Percentiles rank a stretch among this genome's conserved stretches.
Conservation (phyloP, 202 grass and related monocot species). For the Alloteropsis angusta region DNA sequence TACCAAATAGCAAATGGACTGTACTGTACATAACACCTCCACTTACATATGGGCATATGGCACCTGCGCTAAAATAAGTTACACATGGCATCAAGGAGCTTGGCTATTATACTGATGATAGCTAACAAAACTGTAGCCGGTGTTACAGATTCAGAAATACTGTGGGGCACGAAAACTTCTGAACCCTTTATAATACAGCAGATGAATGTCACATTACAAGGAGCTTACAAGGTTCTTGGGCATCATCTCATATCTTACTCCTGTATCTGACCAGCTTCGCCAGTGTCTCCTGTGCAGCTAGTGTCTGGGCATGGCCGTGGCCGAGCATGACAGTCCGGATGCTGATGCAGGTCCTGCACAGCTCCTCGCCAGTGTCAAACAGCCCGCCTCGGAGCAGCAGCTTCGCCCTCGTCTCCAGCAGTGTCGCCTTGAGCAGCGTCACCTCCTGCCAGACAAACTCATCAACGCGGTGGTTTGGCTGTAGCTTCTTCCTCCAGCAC, state of each 20-base stretch:
- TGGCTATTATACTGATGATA: constrained; percentile 8
- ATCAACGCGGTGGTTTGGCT: constrained; percentile 56
- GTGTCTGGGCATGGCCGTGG: constrained; percentile 66
- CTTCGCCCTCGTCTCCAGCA: constrained; percentile 78
- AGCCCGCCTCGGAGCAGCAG: constrained; percentile 76
- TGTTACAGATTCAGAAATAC: constrained; percentile 11
- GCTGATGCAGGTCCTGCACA: constrained; percentile 90
- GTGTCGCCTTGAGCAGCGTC: constrained; percentile 79
- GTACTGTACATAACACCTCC: constrained; percentile 42
- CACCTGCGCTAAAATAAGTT: constrained; percentile 5
- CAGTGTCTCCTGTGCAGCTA: constrained; percentile 85
- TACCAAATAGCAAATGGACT: constrained; percentile 29
- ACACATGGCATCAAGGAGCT: constrained; percentile 18
- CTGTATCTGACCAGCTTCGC: constrained; percentile 91
- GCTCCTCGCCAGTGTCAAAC: constrained; percentile 72
- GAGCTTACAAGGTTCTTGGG: not conserved
- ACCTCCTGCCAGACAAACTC: constrained; percentile 96
- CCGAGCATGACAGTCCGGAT: constrained; percentile 96
- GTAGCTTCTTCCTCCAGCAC: constrained; percentile 86
- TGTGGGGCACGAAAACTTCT: not conserved
- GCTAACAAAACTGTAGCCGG: constrained; percentile 44
- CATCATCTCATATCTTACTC: constrained; percentile 68
- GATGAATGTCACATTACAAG: not conserved
- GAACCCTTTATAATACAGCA: not conserved
- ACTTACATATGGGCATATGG: constrained; percentile 29